phyloP scores from a whole-genome alignment of 2,329 filamentous ascomycete species.

The Cordyceps cateniannulata region DNA sequence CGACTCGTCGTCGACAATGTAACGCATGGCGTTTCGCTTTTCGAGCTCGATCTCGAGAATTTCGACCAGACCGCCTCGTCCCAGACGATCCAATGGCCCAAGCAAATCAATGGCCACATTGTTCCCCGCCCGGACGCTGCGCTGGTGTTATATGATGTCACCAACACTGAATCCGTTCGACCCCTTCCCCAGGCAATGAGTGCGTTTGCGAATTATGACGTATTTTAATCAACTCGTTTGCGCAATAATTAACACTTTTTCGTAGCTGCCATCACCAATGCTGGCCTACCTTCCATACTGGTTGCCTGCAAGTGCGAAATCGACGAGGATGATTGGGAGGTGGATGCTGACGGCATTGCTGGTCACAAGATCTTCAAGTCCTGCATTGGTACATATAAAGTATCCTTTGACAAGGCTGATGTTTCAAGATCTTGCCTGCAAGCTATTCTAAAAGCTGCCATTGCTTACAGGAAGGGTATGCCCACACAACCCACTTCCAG shows the following conservation, averaged over 20 bases:
- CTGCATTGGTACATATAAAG: conserved; percentile 66
- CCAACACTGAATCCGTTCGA: conserved; percentile 66
- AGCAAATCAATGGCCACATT: conserved; percentile 61
- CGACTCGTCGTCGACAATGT: conserved; percentile 53
- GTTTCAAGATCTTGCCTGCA: conserved; percentile 70
- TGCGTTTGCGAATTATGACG: conserved; percentile 42
- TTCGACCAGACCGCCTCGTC: conserved; percentile 50
- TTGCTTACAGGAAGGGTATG: conserved; percentile 60
- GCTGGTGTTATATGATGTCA: conserved; percentile 82
- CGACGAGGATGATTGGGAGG: conserved; percentile 60
- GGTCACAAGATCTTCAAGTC: conserved; percentile 58
- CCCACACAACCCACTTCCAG: neutral
- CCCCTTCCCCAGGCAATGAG: conserved; percentile 71
- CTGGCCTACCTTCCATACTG: conserved; percentile 68
- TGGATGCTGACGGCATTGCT: conserved; percentile 61
- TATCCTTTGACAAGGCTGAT: conserved; percentile 63
- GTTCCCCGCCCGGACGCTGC: conserved; percentile 76
- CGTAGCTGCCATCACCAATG: conserved; percentile 66
- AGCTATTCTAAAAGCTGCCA: conserved; percentile 65
- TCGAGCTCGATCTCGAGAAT: conserved; percentile 60
- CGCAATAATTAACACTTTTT: conserved; percentile 12
- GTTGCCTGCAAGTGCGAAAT: conserved; percentile 89
- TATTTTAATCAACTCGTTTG: neutral
- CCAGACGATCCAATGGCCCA: conserved; percentile 59
- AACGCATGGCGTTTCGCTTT: conserved; percentile 51